Evolutionary conservation across 176 grass and related monocot species (phyloP).

Genomic region (Chrysopogon serrulatus): DNA sequence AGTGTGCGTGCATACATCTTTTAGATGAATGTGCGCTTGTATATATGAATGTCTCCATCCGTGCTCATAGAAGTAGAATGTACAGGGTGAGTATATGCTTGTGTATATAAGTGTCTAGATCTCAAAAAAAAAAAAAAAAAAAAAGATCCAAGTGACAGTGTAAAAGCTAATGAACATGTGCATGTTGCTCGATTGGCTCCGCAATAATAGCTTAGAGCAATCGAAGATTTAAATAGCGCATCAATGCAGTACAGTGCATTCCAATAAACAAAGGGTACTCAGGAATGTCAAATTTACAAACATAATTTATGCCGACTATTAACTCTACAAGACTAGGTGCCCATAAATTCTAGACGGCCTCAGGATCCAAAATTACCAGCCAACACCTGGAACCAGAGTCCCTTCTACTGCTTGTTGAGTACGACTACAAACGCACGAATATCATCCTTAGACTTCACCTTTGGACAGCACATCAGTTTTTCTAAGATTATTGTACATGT

Average conservation of each 20-base stretch:
- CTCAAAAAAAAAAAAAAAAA: too few species aligned
- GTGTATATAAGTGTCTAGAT: too few species aligned
- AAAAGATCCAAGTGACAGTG: neutral
- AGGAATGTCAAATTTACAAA: slow-evolving; percentile 8
- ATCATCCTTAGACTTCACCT: slow-evolving; percentile 38
- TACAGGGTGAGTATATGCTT: too few species aligned
- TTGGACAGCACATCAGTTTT: slow-evolving; percentile 7
- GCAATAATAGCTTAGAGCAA: neutral
- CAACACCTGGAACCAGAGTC: neutral
- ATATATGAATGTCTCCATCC: too few species aligned
- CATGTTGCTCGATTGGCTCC: neutral
- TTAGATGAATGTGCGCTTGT: too few species aligned
- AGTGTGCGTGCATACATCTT: too few species aligned
- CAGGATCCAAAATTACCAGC: neutral
- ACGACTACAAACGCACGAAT: neutral
- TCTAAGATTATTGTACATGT: slow-evolving; percentile 63
- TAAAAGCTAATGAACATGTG: neutral
- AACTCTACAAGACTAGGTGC: neutral
- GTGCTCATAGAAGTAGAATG: too few species aligned
- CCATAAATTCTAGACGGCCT: neutral
- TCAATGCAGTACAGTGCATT: neutral
- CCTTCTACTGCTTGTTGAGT: slow-evolving; percentile 3
- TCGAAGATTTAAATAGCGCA: neutral
- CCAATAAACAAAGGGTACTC: neutral
- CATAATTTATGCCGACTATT: neutral